Percentiles rank a stretch among this genome's conserved stretches.
Conservation (phyloP, 2,329 filamentous ascomycete genomes). For the Juglanconis juglandina region DNA sequence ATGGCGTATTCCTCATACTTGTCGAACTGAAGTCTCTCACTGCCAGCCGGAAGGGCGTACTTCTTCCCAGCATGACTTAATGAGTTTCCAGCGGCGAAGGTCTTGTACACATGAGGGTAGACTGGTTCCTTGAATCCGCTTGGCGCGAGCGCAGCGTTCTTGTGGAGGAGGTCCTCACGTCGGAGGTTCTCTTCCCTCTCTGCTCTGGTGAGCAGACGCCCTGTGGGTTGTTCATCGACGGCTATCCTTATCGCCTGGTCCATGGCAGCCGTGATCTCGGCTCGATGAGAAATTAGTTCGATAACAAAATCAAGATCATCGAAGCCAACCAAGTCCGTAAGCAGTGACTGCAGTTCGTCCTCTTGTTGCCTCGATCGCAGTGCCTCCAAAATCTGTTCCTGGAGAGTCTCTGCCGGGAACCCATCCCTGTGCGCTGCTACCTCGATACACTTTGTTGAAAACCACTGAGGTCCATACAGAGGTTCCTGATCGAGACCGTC, state of each 20-base stretch:
- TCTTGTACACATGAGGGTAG: constrained; percentile 92
- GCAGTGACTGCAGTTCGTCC: constrained; percentile 83
- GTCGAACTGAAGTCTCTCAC: constrained; percentile 63
- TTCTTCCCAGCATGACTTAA: constrained; percentile 75
- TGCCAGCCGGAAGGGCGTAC: constrained; percentile 77
- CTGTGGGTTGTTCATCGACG: constrained; percentile 23
- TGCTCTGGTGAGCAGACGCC: constrained; percentile 65
- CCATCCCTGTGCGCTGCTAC: constrained; percentile 64
- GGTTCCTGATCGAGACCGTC: constrained; percentile 24
- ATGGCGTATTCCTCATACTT: constrained; percentile 89
- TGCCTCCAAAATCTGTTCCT: constrained; percentile 72
- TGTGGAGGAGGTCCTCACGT: constrained; percentile 77
- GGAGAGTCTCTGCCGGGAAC: constrained; percentile 66
- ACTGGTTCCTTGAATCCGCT: constrained; percentile 69
- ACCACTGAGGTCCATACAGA: constrained; percentile 64
- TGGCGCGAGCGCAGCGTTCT: constrained; percentile 67
- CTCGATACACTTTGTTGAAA: constrained; percentile 63
- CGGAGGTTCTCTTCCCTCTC: constrained; percentile 78
- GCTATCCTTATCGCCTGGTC: constrained; percentile 31
- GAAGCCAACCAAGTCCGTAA: constrained; percentile 88
- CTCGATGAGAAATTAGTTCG: constrained; percentile 76
- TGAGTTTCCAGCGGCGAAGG: constrained; percentile 79
- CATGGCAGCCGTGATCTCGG: constrained; percentile 55
- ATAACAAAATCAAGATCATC: constrained; percentile 92
- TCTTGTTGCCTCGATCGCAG: constrained; percentile 66